Evolutionary conservation across 2,329 filamentous ascomycete genomes (phyloP), one percentile per base, ranked within the genome.

Genomic region (Phoma sp.): DNA sequence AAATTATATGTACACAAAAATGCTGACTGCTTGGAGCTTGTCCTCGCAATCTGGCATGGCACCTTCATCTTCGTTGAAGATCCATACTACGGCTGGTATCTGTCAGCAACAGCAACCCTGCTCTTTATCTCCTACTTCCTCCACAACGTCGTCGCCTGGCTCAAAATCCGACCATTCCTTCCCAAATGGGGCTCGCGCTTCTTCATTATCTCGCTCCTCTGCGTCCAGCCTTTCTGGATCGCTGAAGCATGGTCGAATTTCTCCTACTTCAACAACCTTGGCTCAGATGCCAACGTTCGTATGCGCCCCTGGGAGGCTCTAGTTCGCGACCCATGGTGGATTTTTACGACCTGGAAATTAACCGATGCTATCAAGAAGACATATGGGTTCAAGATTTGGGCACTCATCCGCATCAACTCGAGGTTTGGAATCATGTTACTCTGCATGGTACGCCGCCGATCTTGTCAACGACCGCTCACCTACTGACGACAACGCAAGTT

Each of bases 101-200:
- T 74, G 6, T 72, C 68, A 30, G 43, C 68, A 2, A 74, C 71
- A 10, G 71, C 71, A 4, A 66, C 62, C 6, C 62, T 74, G 12
- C 67, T 74, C 34, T 74, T 74, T 60, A 64, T 73, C 49, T 73
- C 69, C 1, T 74, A 73, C 49, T 69, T 72, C 29, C 59, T 74
- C 23, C 71, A 74, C 50, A 73, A 74, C 38, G 57, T 73, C 28
- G 65, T 74, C 5, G 67, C 71, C 1, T 74, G 71, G 71, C 56
- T 74, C 9, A 72, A 74, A 47, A 74, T 74, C 28, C 59, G 65
- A 7, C 71, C 70, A 1, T 74, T 74, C 47, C 55, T 73, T 0
- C 71, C 71, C 1, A 55, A 14, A 14, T 73, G 70, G 70, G 71
- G 71, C n/a, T 72, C 69, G 12, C 62, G 63, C 25, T 7, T 69